Conservation (phyloP, 495 filamentous ascomycete species). For the Hypomontagnella submonticulosa region DNA sequence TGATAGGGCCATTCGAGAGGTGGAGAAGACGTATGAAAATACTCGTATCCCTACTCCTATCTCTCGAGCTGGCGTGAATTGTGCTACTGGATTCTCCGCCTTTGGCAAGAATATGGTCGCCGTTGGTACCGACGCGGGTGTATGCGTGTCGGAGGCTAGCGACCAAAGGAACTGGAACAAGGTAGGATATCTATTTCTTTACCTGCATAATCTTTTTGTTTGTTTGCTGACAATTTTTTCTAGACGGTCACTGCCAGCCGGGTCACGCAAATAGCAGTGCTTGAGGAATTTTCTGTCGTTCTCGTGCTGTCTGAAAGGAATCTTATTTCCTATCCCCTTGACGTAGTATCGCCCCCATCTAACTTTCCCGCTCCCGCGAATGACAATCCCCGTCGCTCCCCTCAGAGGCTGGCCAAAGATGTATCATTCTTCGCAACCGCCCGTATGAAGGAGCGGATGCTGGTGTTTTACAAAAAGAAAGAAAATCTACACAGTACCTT, state of each 20-base stretch:
- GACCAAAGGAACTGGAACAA: constrained; percentile 90
- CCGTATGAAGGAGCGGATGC: constrained; percentile 92
- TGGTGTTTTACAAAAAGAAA: constrained; percentile 97
- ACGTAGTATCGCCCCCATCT: constrained; percentile 81
- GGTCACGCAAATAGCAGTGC: constrained; percentile 92
- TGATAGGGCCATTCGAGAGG: constrained; percentile 87
- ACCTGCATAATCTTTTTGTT: constrained; percentile 1
- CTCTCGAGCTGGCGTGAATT: constrained; percentile 87
- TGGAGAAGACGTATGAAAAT: constrained; percentile 77
- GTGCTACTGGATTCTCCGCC: constrained; percentile 87
- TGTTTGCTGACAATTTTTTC: constrained; percentile 23
- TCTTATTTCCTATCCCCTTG: constrained; percentile 93
- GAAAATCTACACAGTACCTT: constrained; percentile 92
- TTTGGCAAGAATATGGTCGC: constrained; percentile 89
- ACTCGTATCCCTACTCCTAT: constrained; percentile 76
- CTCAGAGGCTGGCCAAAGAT: constrained; percentile 92
- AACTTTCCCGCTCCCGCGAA: constrained; percentile 68
- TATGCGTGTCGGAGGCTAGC: constrained; percentile 84
- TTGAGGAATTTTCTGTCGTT: constrained; percentile 94
- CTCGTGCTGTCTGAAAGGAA: constrained; percentile 90
- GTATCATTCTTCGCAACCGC: constrained; percentile 96
- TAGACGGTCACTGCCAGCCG: constrained; percentile 76
- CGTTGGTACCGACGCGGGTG: constrained; percentile 93
- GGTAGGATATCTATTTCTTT: constrained; percentile 61
- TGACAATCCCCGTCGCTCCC: constrained; percentile 77